phyloP scores from a whole-genome alignment of 331 rosid species.

The Acacia concinna region DNA sequence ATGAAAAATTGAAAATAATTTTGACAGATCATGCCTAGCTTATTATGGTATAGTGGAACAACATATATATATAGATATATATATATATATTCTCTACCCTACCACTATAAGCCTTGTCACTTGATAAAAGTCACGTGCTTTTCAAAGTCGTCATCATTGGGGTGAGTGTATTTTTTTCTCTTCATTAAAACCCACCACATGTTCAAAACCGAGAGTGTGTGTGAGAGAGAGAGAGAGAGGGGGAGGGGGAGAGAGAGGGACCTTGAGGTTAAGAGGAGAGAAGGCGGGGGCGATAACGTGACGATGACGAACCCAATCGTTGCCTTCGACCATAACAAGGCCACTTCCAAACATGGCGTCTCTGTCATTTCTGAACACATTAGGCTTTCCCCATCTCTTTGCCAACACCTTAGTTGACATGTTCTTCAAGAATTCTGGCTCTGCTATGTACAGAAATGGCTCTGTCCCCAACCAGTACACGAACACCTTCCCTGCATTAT shows the following conservation, averaged over 20 bases:
- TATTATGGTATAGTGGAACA: not conserved
- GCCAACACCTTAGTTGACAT: conserved; percentile 66
- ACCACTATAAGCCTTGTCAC: not conserved
- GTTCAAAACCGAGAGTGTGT: not conserved
- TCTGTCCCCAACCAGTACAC: conserved; percentile 90
- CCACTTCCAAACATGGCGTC: conserved; percentile 84
- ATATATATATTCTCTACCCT: not conserved
- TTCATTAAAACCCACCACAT: not conserved
- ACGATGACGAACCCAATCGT: conserved; percentile 71
- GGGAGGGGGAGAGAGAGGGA: conserved; percentile 16
- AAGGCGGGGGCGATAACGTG: conserved; percentile 71
- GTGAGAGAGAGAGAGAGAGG: too few relatives aligned
- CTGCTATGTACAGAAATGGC: conserved; percentile 79
- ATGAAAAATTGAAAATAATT: not conserved
- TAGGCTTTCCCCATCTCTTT: conserved; percentile 84
- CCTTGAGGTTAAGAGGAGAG: conserved; percentile 69
- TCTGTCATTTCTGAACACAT: conserved; percentile 69
- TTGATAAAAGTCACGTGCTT: not conserved
- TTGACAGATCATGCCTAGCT: not conserved
- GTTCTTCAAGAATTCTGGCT: conserved; percentile 65
- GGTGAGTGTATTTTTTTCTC: not conserved
- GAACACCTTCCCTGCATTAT: conserved; percentile 63
- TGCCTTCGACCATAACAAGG: conserved; percentile 78
- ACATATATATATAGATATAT: not conserved
- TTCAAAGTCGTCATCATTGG: not conserved